These are phyloP conservation scores for Torulaspora microellipsoides DNA, from an alignment of 805 yeast species.

Conservation along the genomic window DNA sequence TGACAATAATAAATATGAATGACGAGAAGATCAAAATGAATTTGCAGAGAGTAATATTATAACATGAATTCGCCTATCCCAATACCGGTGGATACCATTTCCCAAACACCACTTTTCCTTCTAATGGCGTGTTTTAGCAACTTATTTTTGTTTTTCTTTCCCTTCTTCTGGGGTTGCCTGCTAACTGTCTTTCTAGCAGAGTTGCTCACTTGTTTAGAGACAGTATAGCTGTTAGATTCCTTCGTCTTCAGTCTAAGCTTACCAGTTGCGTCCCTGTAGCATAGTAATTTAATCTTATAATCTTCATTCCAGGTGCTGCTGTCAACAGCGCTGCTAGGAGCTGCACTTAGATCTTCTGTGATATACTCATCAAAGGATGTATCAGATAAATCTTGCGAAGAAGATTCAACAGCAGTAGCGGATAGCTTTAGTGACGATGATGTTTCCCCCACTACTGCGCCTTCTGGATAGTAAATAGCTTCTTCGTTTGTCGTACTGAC, in stretches of 20 bases:
- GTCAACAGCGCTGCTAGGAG: slow-evolving; percentile 5
- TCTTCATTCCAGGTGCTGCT: slow-evolving; percentile 15
- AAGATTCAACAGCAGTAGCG: neutral
- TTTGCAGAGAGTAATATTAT: slow-evolving; percentile 12
- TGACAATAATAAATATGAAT: neutral
- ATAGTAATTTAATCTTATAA: slow-evolving; percentile 26
- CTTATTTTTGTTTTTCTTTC: slow-evolving; percentile 13
- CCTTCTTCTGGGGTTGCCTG: slow-evolving; percentile 7
- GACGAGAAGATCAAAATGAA: slow-evolving; percentile 7
- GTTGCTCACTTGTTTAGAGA: slow-evolving; percentile 33
- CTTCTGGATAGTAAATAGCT: slow-evolving; percentile 15
- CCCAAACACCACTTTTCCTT: slow-evolving; percentile 32
- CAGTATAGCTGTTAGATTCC: slow-evolving; percentile 1
- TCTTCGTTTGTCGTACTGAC: slow-evolving; percentile 28
- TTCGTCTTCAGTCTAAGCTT: slow-evolving; percentile 27
- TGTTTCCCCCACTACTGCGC: slow-evolving; percentile 2
- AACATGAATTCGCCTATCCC: slow-evolving; percentile 35
- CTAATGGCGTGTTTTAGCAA: slow-evolving; percentile 25
- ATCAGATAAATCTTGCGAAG: slow-evolving; percentile 3
- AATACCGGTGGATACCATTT: slow-evolving; percentile 34
- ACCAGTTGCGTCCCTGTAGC: slow-evolving; percentile 32
- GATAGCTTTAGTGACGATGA: slow-evolving; percentile 1
- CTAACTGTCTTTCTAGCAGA: slow-evolving; percentile 29
- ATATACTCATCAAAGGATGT: slow-evolving; percentile 22
- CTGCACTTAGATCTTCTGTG: slow-evolving; percentile 14